Base-by-base conservation (phyloP, 768 basidiomycete genomes). In the Kwoniella sp. region DNA sequence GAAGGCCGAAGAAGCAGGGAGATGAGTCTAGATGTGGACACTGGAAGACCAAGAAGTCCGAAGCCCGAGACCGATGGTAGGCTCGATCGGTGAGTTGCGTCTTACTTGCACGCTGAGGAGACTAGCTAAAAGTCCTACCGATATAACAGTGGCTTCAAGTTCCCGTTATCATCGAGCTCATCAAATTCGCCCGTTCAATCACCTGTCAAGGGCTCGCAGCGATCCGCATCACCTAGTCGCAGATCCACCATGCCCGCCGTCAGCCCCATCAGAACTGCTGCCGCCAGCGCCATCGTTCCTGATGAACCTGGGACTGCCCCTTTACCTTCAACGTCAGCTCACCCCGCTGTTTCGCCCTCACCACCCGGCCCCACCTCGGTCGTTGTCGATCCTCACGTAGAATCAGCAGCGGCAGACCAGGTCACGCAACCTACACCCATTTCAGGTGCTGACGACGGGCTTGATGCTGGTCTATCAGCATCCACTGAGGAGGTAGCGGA, bases 41-140 rank as follows among this genome's bases (percentile, higher is more conserved):
- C 49, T 13, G 24, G 47, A n/a, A 46, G 71, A 57, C 75, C 77
- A 24, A 77, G 67, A 47, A 77, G 74, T 67, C 78, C 78, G 2
- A 75, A 74, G 65, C 75, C 78, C 8, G 78, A 79, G 58, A 74
- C 74, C 26, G 72, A 72, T 51, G 78, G 78, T 5, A 79, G 77
- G 46, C 50, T 79, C 25, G 78, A 79, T 68, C 64, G 74, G 73
- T 71, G 29, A 55, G 68, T 54, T 30, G 26, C 13, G 29, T 8
- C 27, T 52, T 61, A 3, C 19, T 33, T 2, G 3, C 21, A 22
- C 21, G 2, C 37, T 30, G 54, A n/a, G n/a, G n/a, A n/a, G n/a
- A 9, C 17, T 19, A 4, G 10, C 17, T 5, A n/a, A 26, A 25
- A 4, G 5, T 36, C 7, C 33, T 15, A 21, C 49, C 51, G 27